Conservation (phyloP, 2,329 filamentous ascomycete genomes). For the Epichloe bromicola region DNA sequence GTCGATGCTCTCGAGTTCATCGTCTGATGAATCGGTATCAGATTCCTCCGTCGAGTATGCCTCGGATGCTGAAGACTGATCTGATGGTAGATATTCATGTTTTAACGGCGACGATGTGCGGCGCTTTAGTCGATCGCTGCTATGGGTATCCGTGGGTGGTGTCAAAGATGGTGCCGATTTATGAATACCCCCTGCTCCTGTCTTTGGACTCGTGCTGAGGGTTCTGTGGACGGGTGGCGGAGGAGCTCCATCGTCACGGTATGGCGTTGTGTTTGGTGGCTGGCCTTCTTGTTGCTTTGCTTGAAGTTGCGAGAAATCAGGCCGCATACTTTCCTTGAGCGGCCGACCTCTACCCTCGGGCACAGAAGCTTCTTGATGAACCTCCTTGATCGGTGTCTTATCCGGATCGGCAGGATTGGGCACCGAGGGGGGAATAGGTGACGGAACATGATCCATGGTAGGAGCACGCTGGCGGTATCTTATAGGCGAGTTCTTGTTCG, state of each 20-base stretch:
- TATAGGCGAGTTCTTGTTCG: slow-evolving; percentile 12
- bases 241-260: slow-evolving; percentile 41
- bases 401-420: neutral
- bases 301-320: slow-evolving; percentile 22
- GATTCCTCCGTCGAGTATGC: slow-evolving; percentile 38
- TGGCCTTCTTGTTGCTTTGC: slow-evolving; percentile 12
- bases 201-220: slow-evolving; percentile 22
- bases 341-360: slow-evolving; percentile 16
- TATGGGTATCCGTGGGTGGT: slow-evolving; percentile 27
- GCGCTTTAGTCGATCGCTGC: slow-evolving; percentile 40
- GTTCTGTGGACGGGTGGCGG: slow-evolving; percentile 41
- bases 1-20: slow-evolving; percentile 47
- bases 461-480: slow-evolving; percentile 14
- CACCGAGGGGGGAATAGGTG: neutral
- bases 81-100: slow-evolving; percentile 89
- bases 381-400: slow-evolving; percentile 13
- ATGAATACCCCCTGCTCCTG: neutral
- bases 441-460: neutral
- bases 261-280: slow-evolving; percentile 19
- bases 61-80: slow-evolving; percentile 45
- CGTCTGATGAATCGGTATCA: slow-evolving; percentile 32
- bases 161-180: slow-evolving; percentile 11
- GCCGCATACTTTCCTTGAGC: slow-evolving; percentile 24
- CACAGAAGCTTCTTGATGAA: slow-evolving; percentile 10
- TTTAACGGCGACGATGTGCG: slow-evolving; percentile 87